These are phyloP conservation scores for Eudorina sp. DNA, from an alignment of 139 green algal species.

Conservation along the genomic window DNA sequence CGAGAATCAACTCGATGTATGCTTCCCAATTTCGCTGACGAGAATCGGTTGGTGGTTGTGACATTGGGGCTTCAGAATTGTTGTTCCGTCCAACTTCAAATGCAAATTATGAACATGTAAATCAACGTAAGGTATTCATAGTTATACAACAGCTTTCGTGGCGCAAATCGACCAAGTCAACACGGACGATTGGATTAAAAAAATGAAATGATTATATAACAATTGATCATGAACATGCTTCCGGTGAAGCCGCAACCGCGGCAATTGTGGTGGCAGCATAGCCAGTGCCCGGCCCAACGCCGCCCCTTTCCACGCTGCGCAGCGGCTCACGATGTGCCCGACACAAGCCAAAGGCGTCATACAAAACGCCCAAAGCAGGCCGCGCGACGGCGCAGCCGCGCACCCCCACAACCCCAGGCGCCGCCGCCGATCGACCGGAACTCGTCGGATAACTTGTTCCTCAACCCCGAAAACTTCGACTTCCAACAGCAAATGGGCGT, in stretches of 20 bases:
- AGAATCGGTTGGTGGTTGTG: too few relatives aligned
- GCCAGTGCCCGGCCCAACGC: not conserved
- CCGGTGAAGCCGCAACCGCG: not conserved
- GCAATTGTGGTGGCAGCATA: not conserved
- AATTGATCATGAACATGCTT: too few relatives aligned
- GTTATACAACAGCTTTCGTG: too few relatives aligned
- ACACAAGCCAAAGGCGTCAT: not conserved
- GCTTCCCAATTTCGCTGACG: too few relatives aligned
- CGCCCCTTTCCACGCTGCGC: not conserved
- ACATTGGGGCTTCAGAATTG: too few relatives aligned
- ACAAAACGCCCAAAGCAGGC: not conserved
- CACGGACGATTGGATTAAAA: too few relatives aligned
- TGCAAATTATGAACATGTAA: too few relatives aligned
- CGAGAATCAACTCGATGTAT: too few relatives aligned
- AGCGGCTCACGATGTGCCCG: not conserved
- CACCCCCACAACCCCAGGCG: not conserved
- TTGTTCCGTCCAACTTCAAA: too few relatives aligned
- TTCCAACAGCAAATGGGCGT: constrained; percentile 5
- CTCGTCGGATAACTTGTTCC: not conserved
- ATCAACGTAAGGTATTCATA: too few relatives aligned
- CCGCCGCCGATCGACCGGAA: constrained; percentile 18
- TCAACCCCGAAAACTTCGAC: constrained; percentile 2
- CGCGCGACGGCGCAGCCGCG: not conserved
- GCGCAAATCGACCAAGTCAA: too few relatives aligned
- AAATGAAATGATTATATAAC: too few relatives aligned